These are phyloP conservation scores for Carex littledalei DNA, from an alignment of 176 grass and related monocot species.

Conservation along the genomic window DNA sequence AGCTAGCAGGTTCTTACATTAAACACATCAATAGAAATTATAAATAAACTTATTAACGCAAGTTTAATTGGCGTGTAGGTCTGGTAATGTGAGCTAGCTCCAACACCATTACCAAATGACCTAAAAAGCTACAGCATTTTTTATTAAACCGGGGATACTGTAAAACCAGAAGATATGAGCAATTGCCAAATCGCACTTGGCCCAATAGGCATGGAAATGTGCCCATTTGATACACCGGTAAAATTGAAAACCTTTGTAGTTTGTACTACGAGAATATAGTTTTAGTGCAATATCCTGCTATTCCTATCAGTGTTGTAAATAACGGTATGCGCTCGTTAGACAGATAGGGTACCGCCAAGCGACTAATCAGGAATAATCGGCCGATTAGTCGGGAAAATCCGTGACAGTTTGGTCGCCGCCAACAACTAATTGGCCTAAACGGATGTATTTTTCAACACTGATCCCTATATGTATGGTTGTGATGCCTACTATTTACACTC, in stretches of 20 bases:
- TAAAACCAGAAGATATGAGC: background rate
- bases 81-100: background rate
- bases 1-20: background rate
- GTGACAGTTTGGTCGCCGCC: too few species aligned
- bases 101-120: background rate
- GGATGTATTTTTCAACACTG: too few species aligned
- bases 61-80: background rate
- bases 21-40: background rate
- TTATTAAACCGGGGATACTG: background rate
- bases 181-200: background rate
- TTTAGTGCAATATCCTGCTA: background rate
- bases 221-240: background rate
- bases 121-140: background rate
- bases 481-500: background rate
- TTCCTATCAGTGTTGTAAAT: too few species aligned
- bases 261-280: background rate
- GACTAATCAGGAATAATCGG: too few species aligned
- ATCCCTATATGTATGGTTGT: background rate
- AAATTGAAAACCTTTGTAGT: background rate
- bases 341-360: too few species aligned
- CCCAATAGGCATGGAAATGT: background rate
- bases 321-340: too few species aligned
- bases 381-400: too few species aligned
- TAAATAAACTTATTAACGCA: background rate
- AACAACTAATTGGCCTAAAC: too few species aligned